Evolutionary conservation across 2,329 filamentous ascomycete genomes (phyloP).

Genomic region (Canariomyces notabilis): DNA sequence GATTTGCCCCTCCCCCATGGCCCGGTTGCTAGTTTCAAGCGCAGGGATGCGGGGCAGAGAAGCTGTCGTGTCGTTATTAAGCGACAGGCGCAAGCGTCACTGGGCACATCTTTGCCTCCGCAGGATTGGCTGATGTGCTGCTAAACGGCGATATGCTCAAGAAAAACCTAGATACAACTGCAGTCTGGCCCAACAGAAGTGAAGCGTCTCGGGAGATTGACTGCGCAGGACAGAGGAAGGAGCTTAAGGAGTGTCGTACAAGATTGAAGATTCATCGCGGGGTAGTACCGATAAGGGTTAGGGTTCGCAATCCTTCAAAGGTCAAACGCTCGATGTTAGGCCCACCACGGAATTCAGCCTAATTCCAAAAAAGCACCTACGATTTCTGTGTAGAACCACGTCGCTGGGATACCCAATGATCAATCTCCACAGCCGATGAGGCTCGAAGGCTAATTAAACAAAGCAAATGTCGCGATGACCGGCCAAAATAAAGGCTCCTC

Average conservation of each 20-base stretch:
- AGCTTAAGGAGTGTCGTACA: too few species aligned
- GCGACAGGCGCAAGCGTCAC: background rate
- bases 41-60: slow-evolving; percentile 5
- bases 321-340: slow-evolving; percentile 1
- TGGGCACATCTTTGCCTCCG: slow-evolving; percentile 10
- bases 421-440: slow-evolving; percentile 5
- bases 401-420: slow-evolving; percentile 7
- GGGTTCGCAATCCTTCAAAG: background rate
- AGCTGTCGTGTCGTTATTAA: slow-evolving; percentile 1
- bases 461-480: background rate
- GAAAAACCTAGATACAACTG: too few species aligned
- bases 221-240: too few species aligned
- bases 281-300: slow-evolving; percentile 13
- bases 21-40: too few species aligned
- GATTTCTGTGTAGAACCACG: too few species aligned
- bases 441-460: slow-evolving; percentile 10
- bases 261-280: background rate
- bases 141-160: too few species aligned
- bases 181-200: too few species aligned
- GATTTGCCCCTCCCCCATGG: too few species aligned
- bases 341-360: slow-evolving; percentile 15
- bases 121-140: background rate
- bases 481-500: slow-evolving; percentile 1
- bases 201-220: too few species aligned
- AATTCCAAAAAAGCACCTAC: slow-evolving; percentile 5